These are phyloP conservation scores for Hyaloscypha variabilis DNA, from an alignment of 495 filamentous ascomycete genomes.

Conservation along the genomic window DNA sequence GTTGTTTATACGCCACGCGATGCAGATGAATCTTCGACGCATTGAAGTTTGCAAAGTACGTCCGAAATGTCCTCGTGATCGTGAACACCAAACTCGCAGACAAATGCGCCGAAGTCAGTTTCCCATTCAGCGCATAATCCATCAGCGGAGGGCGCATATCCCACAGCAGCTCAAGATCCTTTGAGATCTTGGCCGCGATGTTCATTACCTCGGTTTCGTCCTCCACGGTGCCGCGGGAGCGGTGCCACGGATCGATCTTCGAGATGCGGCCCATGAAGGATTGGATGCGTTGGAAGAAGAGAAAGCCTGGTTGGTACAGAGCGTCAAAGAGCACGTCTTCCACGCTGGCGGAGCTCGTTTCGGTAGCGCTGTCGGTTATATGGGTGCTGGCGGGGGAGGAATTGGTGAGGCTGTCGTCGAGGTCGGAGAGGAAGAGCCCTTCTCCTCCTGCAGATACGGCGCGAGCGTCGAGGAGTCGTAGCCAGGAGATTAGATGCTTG, in stretches of 20 bases:
- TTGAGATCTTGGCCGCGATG: conserved; percentile 38
- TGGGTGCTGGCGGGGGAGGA: conserved; percentile 28
- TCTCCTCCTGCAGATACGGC: conserved; percentile 43
- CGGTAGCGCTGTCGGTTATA: conserved; percentile 9
- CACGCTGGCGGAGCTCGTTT: conserved; percentile 26
- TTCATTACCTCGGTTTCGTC: conserved; percentile 43
- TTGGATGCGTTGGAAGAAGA: conserved; percentile 43
- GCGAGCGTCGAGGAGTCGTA: conserved; percentile 40
- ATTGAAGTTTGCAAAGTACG: conserved; percentile 44
- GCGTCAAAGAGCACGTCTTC: conserved; percentile 38
- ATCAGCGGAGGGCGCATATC: conserved; percentile 42
- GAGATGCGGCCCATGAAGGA: conserved; percentile 40
- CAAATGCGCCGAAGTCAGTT: conserved; percentile 40
- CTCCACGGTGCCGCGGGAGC: conserved; percentile 39
- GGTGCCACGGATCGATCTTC: conserved; percentile 40
- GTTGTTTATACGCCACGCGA: conserved; percentile 44
- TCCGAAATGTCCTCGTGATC: conserved; percentile 41
- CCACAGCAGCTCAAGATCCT: conserved; percentile 42
- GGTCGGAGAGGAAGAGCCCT: conserved; percentile 39
- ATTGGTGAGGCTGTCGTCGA: conserved; percentile 31
- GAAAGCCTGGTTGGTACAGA: conserved; percentile 36
- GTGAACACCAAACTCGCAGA: conserved; percentile 40
- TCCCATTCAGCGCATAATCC: conserved; percentile 44
- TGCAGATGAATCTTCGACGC: conserved; percentile 46
- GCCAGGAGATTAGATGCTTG: conserved; percentile 37